Evolutionary conservation across 179 eudicot genomes (phyloP), one percentile per base, ranked within the genome.

Genomic region (Silene noctiflora): DNA sequence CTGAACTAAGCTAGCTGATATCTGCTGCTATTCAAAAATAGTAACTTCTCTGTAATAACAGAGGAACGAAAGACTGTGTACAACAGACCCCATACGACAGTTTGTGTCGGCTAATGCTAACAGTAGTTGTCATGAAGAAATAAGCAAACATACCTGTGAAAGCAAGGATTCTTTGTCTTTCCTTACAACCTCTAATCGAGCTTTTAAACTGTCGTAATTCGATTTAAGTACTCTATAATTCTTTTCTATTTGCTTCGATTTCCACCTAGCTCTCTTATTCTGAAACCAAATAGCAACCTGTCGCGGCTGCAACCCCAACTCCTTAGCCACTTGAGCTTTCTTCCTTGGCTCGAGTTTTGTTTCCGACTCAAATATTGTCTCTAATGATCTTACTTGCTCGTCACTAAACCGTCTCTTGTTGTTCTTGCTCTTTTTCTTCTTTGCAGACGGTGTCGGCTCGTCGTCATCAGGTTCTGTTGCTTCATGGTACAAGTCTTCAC

Each of bases 281-380:
- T 88, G 93, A 80, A 89, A 89, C 93, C 93, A 89, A 53, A 89
- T 89, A 56, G 91, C 89, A 3, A 89, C 85, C 42, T 89, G 93
- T 25, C 93, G 82, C 11, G 93, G 93, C 64, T 89, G 88, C 79
- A 89, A 76, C 35, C 91, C 91, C 1, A 89, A 86, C 75, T 88
- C 93, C 39, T 76, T 78, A 14, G 91, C 93, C 73, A 89, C 78
- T 74, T 83, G 85, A 25, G 85, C 51, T 80, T 89, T 89, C 81
- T 88, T 89, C 24, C 81, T 85, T 0, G 93, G 86, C 68, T 89
- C 91, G n/a, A 88, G 89, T 74, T 86, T 89, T 2, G 87, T 85
- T 44, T 88, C 93, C 0, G 80, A 68, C 78, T 84, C 80, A 79
- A 89, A 89, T 27, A 86, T 84, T 67, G 86, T 82, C 78, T 89